These are phyloP conservation scores for Phialophora chinensis DNA, from an alignment of 2,329 filamentous ascomycete species.

Conservation along the genomic window DNA sequence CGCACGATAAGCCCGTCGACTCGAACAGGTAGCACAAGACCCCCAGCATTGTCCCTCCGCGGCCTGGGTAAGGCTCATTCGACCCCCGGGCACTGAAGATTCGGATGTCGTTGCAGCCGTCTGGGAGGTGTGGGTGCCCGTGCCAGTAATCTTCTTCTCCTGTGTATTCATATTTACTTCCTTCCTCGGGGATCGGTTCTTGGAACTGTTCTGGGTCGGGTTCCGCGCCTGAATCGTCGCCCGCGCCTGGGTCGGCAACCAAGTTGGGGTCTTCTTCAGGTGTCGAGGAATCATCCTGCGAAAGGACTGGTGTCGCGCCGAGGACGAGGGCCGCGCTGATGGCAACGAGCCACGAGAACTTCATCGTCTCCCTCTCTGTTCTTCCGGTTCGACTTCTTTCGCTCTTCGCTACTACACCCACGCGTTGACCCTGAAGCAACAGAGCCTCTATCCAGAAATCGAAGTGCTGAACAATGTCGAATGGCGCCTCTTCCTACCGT, in stretches of 20 bases:
- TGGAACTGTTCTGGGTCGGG: neutral
- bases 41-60: constrained; percentile 23
- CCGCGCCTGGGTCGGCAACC: neutral
- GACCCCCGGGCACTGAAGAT: constrained; percentile 28
- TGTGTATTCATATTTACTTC: constrained; percentile 5
- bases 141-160: constrained; percentile 7
- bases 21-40: constrained; percentile 21
- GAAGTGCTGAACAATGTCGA: neutral
- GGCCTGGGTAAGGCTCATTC: constrained; percentile 31
- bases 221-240: neutral
- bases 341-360: constrained; percentile 22
- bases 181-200: constrained; percentile 8
- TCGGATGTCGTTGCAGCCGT: constrained; percentile 26
- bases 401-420: neutral
- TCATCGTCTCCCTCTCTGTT: constrained; percentile 13
- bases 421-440: neutral
- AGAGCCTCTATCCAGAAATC: neutral
- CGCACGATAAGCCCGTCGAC: constrained; percentile 23
- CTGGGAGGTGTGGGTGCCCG: constrained; percentile 20
- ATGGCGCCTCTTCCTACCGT: neutral
- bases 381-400: neutral
- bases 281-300: constrained; percentile 19
- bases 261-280: neutral
- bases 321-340: constrained; percentile 20
- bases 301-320: constrained; percentile 18